Base-by-base conservation (phyloP, 768 basidiomycete species). In the Candolleomyces eurysporus region DNA sequence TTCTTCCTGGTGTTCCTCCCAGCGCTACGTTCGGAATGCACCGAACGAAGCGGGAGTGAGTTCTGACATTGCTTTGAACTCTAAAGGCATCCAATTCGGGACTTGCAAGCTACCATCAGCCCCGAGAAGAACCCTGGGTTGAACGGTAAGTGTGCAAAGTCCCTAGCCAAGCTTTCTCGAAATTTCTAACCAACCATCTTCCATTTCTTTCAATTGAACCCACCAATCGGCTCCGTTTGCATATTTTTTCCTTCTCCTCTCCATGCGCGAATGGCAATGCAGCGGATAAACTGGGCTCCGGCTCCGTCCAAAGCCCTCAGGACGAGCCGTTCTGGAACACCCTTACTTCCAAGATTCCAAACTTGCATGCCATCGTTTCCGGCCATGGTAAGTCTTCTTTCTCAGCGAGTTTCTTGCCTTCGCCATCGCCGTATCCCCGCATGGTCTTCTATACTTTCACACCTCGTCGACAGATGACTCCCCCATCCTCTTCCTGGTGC, bases 291-390 rank as follows among this genome's bases (percentile, higher is more conserved):
- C 62, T 90, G 5, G 75, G 76, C 0, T 75, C 74, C 21, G 89
- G 89, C 1, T 88, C 89, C 0, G 84, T 86, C 0, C 89, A 91
- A 65, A 82, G 81, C 1, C 81, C 85, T 0, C 71, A 81, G 53
- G 89, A 91, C 65, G 65, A 72, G 32, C 74, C 80, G 0, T 92
- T 89, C 75, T 91, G 85, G 87, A 73, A 82, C 48, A 74, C 87
- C 0, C 69, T 90, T 52, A 86, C 81, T 46, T 69, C 68, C 19
- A 76, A 87, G 50, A 79, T 91, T 64, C 82, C 82, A 71, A 89
- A 90, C 64, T 70, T 91, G 6, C 84, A 84, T 53, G 89, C 82
- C 0, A 79, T 90, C 43, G 76, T 91, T 30, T 90, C 87, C 2
- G 89, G 90, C 46, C 90, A 91, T 59, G 88, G 89, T 88, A 61